Conservation (phyloP, 2,329 filamentous ascomycete genomes). For the Thelonectria rubi region DNA sequence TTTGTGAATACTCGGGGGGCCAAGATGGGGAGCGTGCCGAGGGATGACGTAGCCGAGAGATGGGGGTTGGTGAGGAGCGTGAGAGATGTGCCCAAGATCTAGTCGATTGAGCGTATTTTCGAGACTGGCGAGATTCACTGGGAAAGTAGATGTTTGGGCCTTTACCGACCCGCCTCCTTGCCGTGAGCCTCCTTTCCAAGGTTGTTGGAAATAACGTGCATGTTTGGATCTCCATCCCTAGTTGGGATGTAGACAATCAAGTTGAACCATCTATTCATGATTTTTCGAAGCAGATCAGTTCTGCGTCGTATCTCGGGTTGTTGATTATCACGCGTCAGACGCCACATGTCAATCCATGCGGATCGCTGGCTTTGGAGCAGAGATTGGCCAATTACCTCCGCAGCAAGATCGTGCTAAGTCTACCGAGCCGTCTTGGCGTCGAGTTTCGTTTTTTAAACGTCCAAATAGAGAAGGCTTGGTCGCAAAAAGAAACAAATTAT, state of each 20-base stretch:
- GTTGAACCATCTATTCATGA: too few species aligned
- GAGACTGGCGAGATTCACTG: too few species aligned
- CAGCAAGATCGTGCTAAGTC: neutral
- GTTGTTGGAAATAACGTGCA: too few species aligned
- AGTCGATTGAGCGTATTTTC: neutral
- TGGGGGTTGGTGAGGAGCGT: slow-evolving; percentile 40
- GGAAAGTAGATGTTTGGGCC: too few species aligned
- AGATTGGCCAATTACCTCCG: slow-evolving; percentile 1
- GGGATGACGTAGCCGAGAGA: slow-evolving; percentile 40
- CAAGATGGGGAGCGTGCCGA: slow-evolving; percentile 43
- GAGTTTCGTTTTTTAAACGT: slow-evolving; percentile 8
- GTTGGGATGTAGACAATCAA: too few species aligned
- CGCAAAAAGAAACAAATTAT: neutral
- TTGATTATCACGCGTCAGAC: slow-evolving; percentile 1
- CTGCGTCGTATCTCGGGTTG: slow-evolving; percentile 32
- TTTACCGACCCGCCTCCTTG: too few species aligned
- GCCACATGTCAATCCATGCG: slow-evolving; percentile 6
- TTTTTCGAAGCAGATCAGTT: too few species aligned
- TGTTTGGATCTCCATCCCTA: too few species aligned
- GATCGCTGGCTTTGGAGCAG: slow-evolving; percentile 4
- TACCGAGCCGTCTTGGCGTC: neutral
- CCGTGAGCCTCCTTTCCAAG: too few species aligned
- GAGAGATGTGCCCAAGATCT: slow-evolving; percentile 44
- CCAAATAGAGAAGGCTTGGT: neutral
- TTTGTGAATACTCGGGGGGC: slow-evolving; percentile 52